Conservation (phyloP, 805 yeast species). For the Starmerella khaoyaiensis region DNA sequence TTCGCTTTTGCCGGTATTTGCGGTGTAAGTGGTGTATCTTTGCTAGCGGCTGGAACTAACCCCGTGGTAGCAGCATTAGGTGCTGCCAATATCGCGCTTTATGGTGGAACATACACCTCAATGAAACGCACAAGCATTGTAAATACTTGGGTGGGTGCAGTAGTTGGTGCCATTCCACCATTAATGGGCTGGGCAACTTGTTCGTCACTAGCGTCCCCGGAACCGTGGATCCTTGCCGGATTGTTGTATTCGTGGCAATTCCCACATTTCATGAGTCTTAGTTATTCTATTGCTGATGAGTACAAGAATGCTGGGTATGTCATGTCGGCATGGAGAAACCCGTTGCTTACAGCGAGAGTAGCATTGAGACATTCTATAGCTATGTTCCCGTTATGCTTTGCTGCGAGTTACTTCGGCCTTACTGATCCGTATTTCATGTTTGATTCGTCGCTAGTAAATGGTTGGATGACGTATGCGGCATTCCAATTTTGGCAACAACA, state of each 20-base stretch:
- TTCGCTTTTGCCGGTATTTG: slow-evolving; percentile 61
- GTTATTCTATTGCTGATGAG: slow-evolving; percentile 77
- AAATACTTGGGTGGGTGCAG: slow-evolving; percentile 97
- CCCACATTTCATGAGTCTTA: slow-evolving; percentile 89
- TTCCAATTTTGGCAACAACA: slow-evolving; percentile 80
- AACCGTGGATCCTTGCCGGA: slow-evolving; percentile 88
- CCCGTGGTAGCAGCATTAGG: slow-evolving; percentile 77
- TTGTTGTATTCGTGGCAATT: slow-evolving; percentile 95
- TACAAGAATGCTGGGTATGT: slow-evolving; percentile 89
- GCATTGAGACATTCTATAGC: slow-evolving; percentile 78
- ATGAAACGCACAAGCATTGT: slow-evolving; percentile 70
- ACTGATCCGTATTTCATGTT: slow-evolving; percentile 69
- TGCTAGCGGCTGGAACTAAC: slow-evolving; percentile 70
- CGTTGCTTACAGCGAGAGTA: slow-evolving; percentile 82
- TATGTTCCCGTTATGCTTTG: slow-evolving; percentile 89
- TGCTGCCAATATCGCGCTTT: slow-evolving; percentile 60
- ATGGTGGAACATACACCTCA: slow-evolving; percentile 85
- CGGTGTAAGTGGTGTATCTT: slow-evolving; percentile 57
- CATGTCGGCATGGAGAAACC: slow-evolving; percentile 93
- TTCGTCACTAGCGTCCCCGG: slow-evolving; percentile 53
- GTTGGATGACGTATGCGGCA: slow-evolving; percentile 74
- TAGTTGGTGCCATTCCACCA: slow-evolving; percentile 98
- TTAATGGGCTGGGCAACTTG: slow-evolving; percentile 99
- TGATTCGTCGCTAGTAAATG: slow-evolving; percentile 74
- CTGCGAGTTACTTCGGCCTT: slow-evolving; percentile 60